Base-by-base conservation (phyloP, 192 early-diverging fungal species). In the Haplosporangium gracile region DNA sequence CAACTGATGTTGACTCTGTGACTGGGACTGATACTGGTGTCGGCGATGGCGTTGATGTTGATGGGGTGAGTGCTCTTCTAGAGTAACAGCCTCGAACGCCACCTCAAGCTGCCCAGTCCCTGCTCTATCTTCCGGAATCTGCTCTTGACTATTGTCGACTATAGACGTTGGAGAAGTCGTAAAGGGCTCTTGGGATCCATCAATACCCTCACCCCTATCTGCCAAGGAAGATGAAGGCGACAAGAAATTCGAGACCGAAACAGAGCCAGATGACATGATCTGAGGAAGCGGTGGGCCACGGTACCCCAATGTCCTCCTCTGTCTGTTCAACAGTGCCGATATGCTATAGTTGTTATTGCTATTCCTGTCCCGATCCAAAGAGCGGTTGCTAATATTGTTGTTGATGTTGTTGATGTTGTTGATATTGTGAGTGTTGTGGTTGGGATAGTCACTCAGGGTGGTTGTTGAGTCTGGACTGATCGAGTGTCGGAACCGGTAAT, bases 401-500 rank as follows among this genome's bases (percentile, higher is more conserved):
- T 24, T n/a, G 22, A 8, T 9, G 8, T 5, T 26, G n/a, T 24
- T 2, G n/a, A 9, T n/a, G 22, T 60, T n/a, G 57, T 26, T 1
- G 57, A 11, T 43, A 5, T 11, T 11, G 42, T 43, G 42, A 43
- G 6, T 43, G 42, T 4, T 43, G 5, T n/a, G 55, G 3, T 57
- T 24, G 7, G 15, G 29, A 32, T 32, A 32, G 24, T 34, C 29
- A 29, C 60, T 13, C 11, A 65, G 8, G 34, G 32, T 24, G 7
- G 20, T 20, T 11, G 20, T 22, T 9, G 15, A 43, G 24, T 60
- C 34, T 9, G 36, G 32, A 60, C 11, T 10, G 7, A 57, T 40
- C 7, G 60, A 38, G 43, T 82, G 74, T 34, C 80, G 34, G 40
- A 76, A 68, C 29, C 70, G 34, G 39, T 71, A 72, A 26, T 72